Evolutionary conservation across 2,329 filamentous ascomycete species (phyloP), one percentile per base, ranked within the genome.

Genomic region (Colletotrichum incanum): DNA sequence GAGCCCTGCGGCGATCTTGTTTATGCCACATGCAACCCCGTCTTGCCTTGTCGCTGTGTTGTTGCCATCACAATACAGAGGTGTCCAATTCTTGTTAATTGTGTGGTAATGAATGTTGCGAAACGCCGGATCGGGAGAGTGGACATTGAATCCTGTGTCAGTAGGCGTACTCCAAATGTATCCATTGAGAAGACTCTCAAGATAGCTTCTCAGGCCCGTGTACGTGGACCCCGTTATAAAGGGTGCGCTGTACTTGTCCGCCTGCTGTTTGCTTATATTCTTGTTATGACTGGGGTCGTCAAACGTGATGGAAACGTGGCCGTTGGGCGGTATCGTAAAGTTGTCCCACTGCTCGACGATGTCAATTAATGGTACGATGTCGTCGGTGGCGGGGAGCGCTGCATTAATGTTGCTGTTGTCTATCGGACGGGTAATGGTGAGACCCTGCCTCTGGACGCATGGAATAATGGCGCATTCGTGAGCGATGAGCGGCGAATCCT

Each of bases 1-100:
- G n/a, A 71, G 37, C 20, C 49, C 63, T 39, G 56, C 58, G n/a
- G 63, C 68, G 6, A 67, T 8, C 23, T 63, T 71, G 31, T 47
- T 59, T 39, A 59, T 62, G 1, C 23, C 68, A 16, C 68, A 71
- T 39, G 43, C 47, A n/a, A 71, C 16, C 6, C 50, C 68, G 20
- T 47, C 41, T 23, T 39, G 47, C 34, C 16, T 28, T 39, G 4
- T 37, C 9, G 26, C 18, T 31, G 49, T 52, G 28, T 8, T 26
- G 16, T 31, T 18, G 49, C 7, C 26, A 20, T 5, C 49, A 2
- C 49, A 52, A 26, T 52, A 52, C 5, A 26, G 8, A 16, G 14
- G 0, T 5, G 49, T 28, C 49, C 49, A 52, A 31, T 16, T 52
- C 28, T 16, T 4, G 49, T 31, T 52, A 16, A 31, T 1, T 20